phyloP scores from a whole-genome alignment of 768 basidiomycete genomes.

The Lactarius hengduanensis region DNA sequence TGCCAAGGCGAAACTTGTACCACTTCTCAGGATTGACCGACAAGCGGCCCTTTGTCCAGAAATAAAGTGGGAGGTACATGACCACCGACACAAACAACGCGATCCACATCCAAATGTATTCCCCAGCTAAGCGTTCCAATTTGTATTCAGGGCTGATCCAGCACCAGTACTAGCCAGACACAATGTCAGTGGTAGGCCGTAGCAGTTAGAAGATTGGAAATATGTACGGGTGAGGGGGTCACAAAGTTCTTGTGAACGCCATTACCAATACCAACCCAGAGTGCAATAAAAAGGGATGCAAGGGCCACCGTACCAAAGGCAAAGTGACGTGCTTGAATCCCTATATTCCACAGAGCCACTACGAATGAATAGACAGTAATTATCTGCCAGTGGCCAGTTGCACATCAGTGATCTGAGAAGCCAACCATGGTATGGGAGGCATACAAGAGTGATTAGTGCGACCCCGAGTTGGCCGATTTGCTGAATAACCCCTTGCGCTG shows the following conservation, averaged over 20 bases:
- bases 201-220: background rate
- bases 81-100: constrained; percentile 38
- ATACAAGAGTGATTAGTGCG: constrained; percentile 43
- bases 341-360: constrained; percentile 39
- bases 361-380: constrained; percentile 44
- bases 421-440: background rate
- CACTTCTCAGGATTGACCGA: constrained; percentile 35
- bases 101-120: constrained; percentile 49
- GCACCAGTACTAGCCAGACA: constrained; percentile 38
- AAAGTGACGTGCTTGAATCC: constrained; percentile 31
- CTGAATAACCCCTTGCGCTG: constrained; percentile 41
- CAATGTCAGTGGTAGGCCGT: background rate
- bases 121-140: constrained; percentile 38
- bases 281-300: constrained; percentile 29
- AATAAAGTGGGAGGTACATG: constrained; percentile 39
- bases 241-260: constrained; percentile 31
- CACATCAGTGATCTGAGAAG: constrained; percentile 29
- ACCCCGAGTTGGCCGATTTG: constrained; percentile 45
- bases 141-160: constrained; percentile 40
- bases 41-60: constrained; percentile 40
- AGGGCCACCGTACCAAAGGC: constrained; percentile 28
- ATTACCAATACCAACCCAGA: constrained; percentile 41
- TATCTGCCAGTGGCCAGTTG: constrained; percentile 18
- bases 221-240: constrained; percentile 39
- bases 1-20: constrained; percentile 36